Percentiles rank a stretch among this genome's conserved stretches.
phyloP scores from a whole-genome alignment of 306 rosid genomes.

The Lathyrus tuberosus region DNA sequence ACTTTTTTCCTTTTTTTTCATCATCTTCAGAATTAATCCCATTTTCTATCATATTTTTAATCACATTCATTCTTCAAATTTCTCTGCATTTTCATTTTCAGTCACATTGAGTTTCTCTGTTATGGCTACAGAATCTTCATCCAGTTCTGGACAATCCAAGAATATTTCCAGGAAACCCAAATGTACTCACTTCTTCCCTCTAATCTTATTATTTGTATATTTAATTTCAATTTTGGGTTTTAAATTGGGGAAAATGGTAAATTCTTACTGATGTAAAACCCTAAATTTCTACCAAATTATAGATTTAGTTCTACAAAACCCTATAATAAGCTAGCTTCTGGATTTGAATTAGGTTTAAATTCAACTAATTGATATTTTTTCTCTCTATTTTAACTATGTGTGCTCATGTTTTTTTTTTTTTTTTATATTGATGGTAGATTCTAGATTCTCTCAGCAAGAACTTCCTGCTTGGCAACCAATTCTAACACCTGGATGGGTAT shows the following conservation, averaged over 20 bases:
- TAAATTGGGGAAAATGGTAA: background rate
- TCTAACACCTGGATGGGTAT: slow-evolving; percentile 89
- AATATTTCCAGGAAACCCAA: slow-evolving; percentile 41
- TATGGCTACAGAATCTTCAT: slow-evolving; percentile 38
- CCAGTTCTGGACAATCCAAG: slow-evolving; percentile 45
- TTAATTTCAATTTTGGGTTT: background rate
- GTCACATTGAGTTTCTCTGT: slow-evolving; percentile 31
- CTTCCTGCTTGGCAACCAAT: slow-evolving; percentile 95
- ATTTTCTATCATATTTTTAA: slow-evolving; percentile 8
- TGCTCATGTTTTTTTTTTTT: slow-evolving; percentile 26
- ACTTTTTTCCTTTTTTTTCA: background rate
- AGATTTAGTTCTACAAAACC: background rate
- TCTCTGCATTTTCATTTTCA: background rate
- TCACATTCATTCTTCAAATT: slow-evolving; percentile 20
- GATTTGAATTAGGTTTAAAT: background rate
- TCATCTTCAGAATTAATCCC: background rate
- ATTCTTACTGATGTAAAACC: background rate
- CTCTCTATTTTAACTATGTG: background rate
- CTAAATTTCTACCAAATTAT: background rate
- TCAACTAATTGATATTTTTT: background rate
- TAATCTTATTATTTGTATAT: background rate
- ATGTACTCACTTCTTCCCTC: slow-evolving; percentile 34
- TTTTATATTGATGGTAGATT: slow-evolving; percentile 60
- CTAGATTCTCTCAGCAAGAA: slow-evolving; percentile 87
- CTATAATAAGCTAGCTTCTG: background rate